Conservation (phyloP, 2,329 filamentous ascomycete species). For the Colletotrichum costaricense region DNA sequence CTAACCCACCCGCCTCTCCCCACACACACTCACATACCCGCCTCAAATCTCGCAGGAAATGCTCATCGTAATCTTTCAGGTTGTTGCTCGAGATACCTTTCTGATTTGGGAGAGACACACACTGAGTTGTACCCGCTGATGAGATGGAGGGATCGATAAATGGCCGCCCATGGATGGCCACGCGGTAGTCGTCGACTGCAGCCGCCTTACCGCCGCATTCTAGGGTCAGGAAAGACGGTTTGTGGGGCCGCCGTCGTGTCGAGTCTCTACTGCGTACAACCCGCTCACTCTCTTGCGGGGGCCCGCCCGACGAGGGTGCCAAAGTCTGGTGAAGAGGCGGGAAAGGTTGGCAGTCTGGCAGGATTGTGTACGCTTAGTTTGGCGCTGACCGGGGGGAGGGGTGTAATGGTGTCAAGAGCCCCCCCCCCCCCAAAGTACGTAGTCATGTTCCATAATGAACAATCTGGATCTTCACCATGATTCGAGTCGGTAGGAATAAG, state of each 20-base stretch:
- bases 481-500: constrained; percentile 30
- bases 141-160: constrained; percentile 22
- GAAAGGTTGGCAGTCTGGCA: neutral
- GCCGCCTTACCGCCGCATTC: constrained; percentile 33
- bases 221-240: constrained; percentile 34
- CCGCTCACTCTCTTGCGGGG: constrained; percentile 28
- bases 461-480: constrained; percentile 32
- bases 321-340: constrained; percentile 16
- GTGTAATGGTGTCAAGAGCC: neutral
- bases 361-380: constrained; percentile 21
- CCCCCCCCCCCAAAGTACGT: neutral
- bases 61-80: constrained; percentile 6
- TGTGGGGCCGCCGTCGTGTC: constrained; percentile 31
- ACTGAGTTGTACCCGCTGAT: constrained; percentile 14
- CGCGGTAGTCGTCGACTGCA: constrained; percentile 36
- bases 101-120: constrained; percentile 23
- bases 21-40: constrained; percentile 13
- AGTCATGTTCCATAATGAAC: constrained; percentile 1
- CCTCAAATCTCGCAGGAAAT: constrained; percentile 21
- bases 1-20: neutral
- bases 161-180: constrained; percentile 27
- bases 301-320: constrained; percentile 24
- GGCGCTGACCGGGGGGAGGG: constrained; percentile 10
- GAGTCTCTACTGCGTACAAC: constrained; percentile 1
- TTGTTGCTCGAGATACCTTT: constrained; percentile 28